Evolutionary conservation across 345 rosid species (phyloP), one percentile per base, ranked within the genome.

Genomic region (Eucalyptus erythrocorys): DNA sequence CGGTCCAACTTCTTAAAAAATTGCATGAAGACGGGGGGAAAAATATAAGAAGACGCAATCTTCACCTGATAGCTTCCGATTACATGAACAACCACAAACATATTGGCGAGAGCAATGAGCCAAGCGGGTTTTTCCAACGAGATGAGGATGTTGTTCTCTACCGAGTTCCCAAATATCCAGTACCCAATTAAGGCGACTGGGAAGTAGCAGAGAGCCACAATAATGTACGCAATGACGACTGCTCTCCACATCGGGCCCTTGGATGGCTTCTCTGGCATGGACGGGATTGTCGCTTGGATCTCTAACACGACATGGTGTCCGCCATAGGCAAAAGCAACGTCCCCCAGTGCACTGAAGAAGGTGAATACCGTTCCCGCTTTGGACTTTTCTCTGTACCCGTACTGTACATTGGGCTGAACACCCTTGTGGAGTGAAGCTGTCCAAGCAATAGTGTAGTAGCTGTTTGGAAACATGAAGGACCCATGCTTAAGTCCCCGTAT

Each of bases 371-470:
- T 90, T 91, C 94, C 97, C 53, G 89, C 48, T 1, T 92, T 30
- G 9, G 91, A 50, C 86, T 64, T 91, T 13, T 94, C 91, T 87
- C 71, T 90, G 89, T 92, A 93, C 32, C 93, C 92, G 68, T 95
- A 95, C 6, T 94, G 89, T 45, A 95, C 96, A 88, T 94, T 85
- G 57, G 89, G 91, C 85, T 92, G 87, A 42, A 94, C 95, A 10
- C 96, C 97, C 85, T 91, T 94, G 57, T 88, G 64, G 13, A 89
- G 86, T 1, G 98, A 93, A 45, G 98, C 95, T 64, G 92, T 45
- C 97, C 98, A 96, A 22, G 97, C 97, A 51, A 96, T 95, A 6
- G 97, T 95, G 42, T 96, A 94, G 92, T 96, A 96, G 90, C 98
- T 96, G 90, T 19, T 37, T 7, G 48, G 48, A 43, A 45, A 57